Percentiles rank a stretch among this genome's conserved stretches.
phyloP scores from a whole-genome alignment of 768 basidiomycete genomes.

The Phylloporus sp. region DNA sequence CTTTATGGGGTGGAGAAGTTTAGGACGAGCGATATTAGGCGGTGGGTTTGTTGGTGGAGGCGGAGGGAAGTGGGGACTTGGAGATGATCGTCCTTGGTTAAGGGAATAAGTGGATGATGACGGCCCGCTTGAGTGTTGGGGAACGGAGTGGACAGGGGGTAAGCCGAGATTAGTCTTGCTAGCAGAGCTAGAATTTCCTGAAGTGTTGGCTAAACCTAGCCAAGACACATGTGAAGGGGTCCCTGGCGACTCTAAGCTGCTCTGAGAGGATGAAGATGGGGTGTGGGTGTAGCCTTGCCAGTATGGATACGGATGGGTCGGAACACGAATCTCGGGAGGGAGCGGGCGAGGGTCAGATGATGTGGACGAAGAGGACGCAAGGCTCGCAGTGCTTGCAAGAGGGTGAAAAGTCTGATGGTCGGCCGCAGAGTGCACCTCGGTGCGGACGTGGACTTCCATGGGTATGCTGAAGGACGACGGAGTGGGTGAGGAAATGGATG shows the following conservation, averaged over 20 bases:
- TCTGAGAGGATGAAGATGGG: conserved; percentile 29
- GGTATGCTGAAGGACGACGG: conserved; percentile 1
- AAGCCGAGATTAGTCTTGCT: conserved; percentile 4
- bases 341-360: conserved; percentile 19
- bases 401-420: conserved; percentile 16
- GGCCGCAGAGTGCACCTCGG: conserved; percentile 25
- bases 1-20: conserved; percentile 29
- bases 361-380: conserved; percentile 17
- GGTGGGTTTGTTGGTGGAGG: conserved; percentile 31
- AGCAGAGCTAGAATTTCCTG: conserved; percentile 5
- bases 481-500: conserved; percentile 5
- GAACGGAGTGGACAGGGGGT: background rate
- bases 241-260: conserved; percentile 30
- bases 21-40: conserved; percentile 30
- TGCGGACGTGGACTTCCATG: conserved; percentile 29
- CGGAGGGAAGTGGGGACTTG: conserved; percentile 32
- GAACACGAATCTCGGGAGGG: conserved; percentile 32
- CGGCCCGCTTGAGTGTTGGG: conserved; percentile 3
- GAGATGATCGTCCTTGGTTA: conserved; percentile 20
- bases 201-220: conserved; percentile 20
- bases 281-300: conserved; percentile 32
- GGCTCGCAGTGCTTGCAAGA: conserved; percentile 17
- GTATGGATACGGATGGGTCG: conserved; percentile 32
- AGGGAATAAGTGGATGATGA: conserved; percentile 15
- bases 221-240: conserved; percentile 41